phyloP scores from a whole-genome alignment of 2,329 filamentous ascomycete genomes.

The Ramularia endophylla region DNA sequence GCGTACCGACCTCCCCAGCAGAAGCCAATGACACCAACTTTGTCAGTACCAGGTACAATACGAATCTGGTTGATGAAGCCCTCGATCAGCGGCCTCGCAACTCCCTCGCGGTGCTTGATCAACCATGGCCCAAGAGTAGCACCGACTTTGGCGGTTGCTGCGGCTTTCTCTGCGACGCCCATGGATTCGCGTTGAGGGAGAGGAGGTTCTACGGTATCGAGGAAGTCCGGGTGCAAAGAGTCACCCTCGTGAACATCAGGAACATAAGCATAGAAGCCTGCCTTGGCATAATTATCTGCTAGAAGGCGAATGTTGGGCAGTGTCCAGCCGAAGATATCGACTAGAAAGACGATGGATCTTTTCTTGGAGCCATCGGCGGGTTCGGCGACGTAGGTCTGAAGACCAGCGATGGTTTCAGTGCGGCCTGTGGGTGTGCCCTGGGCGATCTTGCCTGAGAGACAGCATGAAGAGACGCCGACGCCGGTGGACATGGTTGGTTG shows the following conservation, averaged over 20 bases:
- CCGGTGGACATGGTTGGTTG: constrained; percentile 32
- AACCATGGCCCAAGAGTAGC: constrained; percentile 41
- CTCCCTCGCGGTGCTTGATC: constrained; percentile 38
- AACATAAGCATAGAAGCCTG: constrained; percentile 42
- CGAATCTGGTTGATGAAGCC: constrained; percentile 38
- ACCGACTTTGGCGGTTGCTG: constrained; percentile 36
- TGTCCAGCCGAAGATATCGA: constrained; percentile 46
- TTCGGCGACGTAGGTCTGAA: constrained; percentile 35
- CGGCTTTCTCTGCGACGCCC: constrained; percentile 35
- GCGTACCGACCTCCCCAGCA: too few species aligned
- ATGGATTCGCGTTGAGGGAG: constrained; percentile 35
- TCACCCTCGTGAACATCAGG: constrained; percentile 41
- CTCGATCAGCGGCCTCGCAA: constrained; percentile 39
- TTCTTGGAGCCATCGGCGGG: constrained; percentile 37
- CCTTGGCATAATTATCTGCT: constrained; percentile 44
- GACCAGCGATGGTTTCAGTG: constrained; percentile 33
- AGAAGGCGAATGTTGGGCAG: constrained; percentile 42
- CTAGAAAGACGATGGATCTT: constrained; percentile 43
- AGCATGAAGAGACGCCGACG: constrained; percentile 38
- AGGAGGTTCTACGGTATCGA: constrained; percentile 39
- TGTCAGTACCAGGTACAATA: constrained; percentile 35
- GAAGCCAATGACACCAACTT: constrained; percentile 40
- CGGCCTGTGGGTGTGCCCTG: constrained; percentile 32
- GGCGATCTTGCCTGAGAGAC: constrained; percentile 37
- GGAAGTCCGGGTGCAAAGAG: constrained; percentile 34